Conservation (phyloP, 805 yeast species). For the Yamadazyma philogaea region DNA sequence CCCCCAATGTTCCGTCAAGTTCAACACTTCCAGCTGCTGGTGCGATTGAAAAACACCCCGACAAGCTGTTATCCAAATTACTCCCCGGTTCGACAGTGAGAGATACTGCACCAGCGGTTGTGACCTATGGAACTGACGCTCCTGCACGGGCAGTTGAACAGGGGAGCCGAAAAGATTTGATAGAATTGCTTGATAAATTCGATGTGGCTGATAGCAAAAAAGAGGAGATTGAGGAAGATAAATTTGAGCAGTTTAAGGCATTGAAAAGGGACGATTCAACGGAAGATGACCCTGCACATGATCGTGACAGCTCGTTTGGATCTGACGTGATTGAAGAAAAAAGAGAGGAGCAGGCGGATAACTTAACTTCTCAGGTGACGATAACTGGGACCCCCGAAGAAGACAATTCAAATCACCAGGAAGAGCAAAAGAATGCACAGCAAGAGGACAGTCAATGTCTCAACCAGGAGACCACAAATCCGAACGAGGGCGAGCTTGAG, state of each 20-base stretch:
- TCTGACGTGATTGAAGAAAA: slow-evolving; percentile 7
- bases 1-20: not conserved
- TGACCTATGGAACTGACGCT: slow-evolving; percentile 17
- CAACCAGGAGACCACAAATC: too few species aligned
- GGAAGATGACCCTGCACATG: slow-evolving; percentile 5
- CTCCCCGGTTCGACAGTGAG: slow-evolving; percentile 12
- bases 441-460: too few species aligned
- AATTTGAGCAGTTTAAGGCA: slow-evolving; percentile 11
- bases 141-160: not conserved
- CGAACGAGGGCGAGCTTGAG: too few species aligned
- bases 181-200: slow-evolving; percentile 35
- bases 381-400: not conserved
- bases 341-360: not conserved
- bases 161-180: slow-evolving; percentile 20
- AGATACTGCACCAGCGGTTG: slow-evolving; percentile 23
- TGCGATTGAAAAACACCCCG: not conserved
- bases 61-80: slow-evolving; percentile 10
- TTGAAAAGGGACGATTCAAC: not conserved
- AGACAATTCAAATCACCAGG: not conserved
- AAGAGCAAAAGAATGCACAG: not conserved
- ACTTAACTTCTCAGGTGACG: not conserved
- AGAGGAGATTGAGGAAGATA: slow-evolving; percentile 12
- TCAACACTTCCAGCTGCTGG: not conserved
- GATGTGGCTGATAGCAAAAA: slow-evolving; percentile 19
- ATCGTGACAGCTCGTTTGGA: not conserved